A percentile compares a stretch with the other conserved stretches of the same genome.
Evolutionary conservation across 768 basidiomycete species (phyloP).

Genomic region (Lentinula sp.): DNA sequence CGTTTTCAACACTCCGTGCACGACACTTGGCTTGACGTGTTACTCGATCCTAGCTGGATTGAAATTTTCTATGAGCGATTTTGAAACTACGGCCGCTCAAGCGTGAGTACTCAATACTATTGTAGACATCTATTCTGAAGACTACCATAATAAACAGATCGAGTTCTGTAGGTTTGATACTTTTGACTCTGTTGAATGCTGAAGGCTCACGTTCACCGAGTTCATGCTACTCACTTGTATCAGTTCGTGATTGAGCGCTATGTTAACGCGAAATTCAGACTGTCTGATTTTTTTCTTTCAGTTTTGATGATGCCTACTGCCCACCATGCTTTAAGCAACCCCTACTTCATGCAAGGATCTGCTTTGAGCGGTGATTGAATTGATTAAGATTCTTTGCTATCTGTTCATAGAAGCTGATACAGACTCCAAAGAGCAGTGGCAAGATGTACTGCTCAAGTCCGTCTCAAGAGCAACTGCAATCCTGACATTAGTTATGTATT

Average conservation of each 20-base stretch:
- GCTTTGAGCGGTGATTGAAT: neutral
- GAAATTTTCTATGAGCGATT: constrained; percentile 57
- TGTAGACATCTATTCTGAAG: too few species aligned
- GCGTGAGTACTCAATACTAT: constrained; percentile 42
- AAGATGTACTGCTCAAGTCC: constrained; percentile 49
- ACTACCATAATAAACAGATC: constrained; percentile 23
- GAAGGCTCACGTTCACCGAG: constrained; percentile 22
- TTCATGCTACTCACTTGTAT: constrained; percentile 85
- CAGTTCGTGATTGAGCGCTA: neutral
- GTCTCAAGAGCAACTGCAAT: constrained; percentile 77
- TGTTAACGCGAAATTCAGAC: neutral
- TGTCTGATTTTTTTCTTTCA: neutral
- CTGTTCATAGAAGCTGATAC: constrained; percentile 4
- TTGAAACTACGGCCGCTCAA: constrained; percentile 83
- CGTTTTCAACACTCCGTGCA: constrained; percentile 10
- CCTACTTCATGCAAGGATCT: too few species aligned
- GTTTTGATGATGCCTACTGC: constrained; percentile 90
- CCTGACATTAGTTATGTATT: constrained; percentile 66
- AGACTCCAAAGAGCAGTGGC: constrained; percentile 16
- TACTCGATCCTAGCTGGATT: constrained; percentile 47
- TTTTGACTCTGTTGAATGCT: too few species aligned
- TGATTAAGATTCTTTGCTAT: neutral
- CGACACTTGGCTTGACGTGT: neutral
- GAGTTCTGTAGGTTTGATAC: constrained; percentile 31
- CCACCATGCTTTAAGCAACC: constrained; percentile 27